Base-by-base conservation (phyloP, 805 yeast species). In the Yamadazyma kitorensis region DNA sequence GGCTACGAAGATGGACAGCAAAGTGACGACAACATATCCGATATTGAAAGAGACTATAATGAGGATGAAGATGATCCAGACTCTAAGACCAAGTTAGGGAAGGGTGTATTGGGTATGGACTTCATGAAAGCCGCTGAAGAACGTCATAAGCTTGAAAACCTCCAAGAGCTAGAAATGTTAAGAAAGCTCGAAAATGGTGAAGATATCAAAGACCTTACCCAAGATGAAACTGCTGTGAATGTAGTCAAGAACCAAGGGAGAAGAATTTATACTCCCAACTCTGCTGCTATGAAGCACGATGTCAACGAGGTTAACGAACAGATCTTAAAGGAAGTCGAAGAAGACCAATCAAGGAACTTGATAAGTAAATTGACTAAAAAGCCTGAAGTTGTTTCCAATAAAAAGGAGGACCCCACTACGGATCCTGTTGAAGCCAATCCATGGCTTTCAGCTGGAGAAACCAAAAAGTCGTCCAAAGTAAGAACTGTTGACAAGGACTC, bases 61-160 rank as follows among this genome's bases (percentile, higher is more conserved):
- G 54, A 58, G 5, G 66, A 59, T 17, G 55, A 54, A 9, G 64
- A 45, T 7, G 70, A 59, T 8, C 61, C 50, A 6, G 70, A 62
- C 9, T 49, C 48, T 2, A 55, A 57, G 21, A 58, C 64, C 20
- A 71, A 67, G 28, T 57, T 80, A n/a, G 89, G 93, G 14, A 91
- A 89, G 57, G 97, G 98, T 36, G 81, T 91, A 14, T 63, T 91
- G 73, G 82, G 80, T 31, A 93, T 93, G 98, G 95, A 89, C 46
- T 91, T 91, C 58, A 91, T 91, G 98, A 81, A 73, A 45, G 83
- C 82, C 40, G 98, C 98, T 1, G 95, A 82, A 41, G 80, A 79
- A 36, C 73, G 80, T 45, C 75, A 77, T 42, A 73, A 69, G 39
- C 70, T 72, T 34, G 78, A 71, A 27, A 89, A 86, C 55, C 59